Conservation (phyloP, 805 yeast species). For the Schwanniomyces polymorphus region DNA sequence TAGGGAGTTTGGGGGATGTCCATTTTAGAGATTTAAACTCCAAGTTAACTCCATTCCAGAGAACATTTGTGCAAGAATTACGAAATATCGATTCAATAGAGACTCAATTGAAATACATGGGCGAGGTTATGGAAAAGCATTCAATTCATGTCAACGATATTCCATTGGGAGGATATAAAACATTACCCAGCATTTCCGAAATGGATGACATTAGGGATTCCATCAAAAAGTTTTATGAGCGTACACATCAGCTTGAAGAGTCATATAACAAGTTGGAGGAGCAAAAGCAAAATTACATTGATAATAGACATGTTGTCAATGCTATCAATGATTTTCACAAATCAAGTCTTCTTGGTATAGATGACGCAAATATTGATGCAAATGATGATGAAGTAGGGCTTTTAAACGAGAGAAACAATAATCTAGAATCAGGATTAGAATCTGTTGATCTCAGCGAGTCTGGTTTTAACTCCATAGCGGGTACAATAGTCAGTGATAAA, state of each 20-base stretch:
- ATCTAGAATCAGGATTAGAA: conserved; percentile 22
- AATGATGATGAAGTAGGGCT: conserved; percentile 31
- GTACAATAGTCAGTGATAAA: conserved; percentile 34
- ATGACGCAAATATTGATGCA: conserved; percentile 14
- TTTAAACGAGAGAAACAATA: conserved; percentile 18
- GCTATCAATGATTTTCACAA: conserved; percentile 34
- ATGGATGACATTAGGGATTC: conserved; percentile 31
- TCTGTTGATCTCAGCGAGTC: conserved; percentile 18
- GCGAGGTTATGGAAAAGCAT: conserved; percentile 29
- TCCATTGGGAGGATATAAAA: conserved; percentile 25
- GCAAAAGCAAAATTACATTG: conserved; percentile 24
- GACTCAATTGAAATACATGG: conserved; percentile 26
- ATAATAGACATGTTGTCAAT: conserved; percentile 35
- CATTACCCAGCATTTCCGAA: conserved; percentile 28
- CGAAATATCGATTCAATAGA: conserved; percentile 36
- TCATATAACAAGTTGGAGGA: conserved; percentile 27
- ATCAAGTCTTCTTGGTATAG: conserved; percentile 13
- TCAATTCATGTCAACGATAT: conserved; percentile 24
- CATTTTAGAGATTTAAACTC: conserved; percentile 52
- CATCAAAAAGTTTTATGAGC: conserved; percentile 23
- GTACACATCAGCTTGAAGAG: conserved; percentile 37
- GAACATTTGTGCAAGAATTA: conserved; percentile 44
- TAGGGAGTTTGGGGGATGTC: conserved; percentile 41
- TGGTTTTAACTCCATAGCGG: conserved; percentile 34
- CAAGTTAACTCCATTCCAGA: conserved; percentile 43